These are phyloP conservation scores for Leptographium galeiforme DNA, from an alignment of 2,329 filamentous ascomycete species.

Conservation along the genomic window DNA sequence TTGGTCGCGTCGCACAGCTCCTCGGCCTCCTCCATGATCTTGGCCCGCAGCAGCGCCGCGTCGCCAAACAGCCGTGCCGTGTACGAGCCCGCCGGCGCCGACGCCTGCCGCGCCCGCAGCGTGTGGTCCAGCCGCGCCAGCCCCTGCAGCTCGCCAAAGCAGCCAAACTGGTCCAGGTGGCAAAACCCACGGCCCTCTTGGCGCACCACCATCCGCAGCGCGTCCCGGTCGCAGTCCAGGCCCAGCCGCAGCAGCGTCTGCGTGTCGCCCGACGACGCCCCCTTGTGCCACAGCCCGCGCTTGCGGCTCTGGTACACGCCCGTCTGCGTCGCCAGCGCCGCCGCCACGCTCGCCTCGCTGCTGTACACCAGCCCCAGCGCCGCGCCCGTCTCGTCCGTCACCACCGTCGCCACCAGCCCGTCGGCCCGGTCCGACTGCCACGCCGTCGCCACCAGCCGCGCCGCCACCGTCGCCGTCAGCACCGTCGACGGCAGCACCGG, in stretches of 20 bases:
- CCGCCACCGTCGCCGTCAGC: slow-evolving; percentile 63
- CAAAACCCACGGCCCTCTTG: slow-evolving; percentile 88
- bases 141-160: slow-evolving; percentile 75
- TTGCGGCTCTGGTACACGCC: slow-evolving; percentile 96
- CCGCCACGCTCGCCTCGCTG: slow-evolving; percentile 76
- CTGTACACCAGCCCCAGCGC: slow-evolving; percentile 89
- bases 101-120: slow-evolving; percentile 64
- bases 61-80: slow-evolving; percentile 89
- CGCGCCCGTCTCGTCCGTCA: slow-evolving; percentile 75
- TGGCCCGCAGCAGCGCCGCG: slow-evolving; percentile 74
- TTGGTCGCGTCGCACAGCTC: slow-evolving; percentile 78
- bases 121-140: slow-evolving; percentile 80
- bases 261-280: slow-evolving; percentile 83
- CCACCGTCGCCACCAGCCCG: slow-evolving; percentile 75
- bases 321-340: slow-evolving; percentile 62
- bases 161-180: slow-evolving; percentile 80
- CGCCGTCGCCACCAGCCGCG: slow-evolving; percentile 57
- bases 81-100: slow-evolving; percentile 81
- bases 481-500: slow-evolving; percentile 60
- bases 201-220: slow-evolving; percentile 75
- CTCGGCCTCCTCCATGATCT: slow-evolving; percentile 97
- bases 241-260: slow-evolving; percentile 78
- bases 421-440: slow-evolving; percentile 75
- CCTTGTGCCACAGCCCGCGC: slow-evolving; percentile 92
- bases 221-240: slow-evolving; percentile 88